phyloP scores from a whole-genome alignment of 768 basidiomycete genomes.

The Hydnomerulius pinastri region DNA sequence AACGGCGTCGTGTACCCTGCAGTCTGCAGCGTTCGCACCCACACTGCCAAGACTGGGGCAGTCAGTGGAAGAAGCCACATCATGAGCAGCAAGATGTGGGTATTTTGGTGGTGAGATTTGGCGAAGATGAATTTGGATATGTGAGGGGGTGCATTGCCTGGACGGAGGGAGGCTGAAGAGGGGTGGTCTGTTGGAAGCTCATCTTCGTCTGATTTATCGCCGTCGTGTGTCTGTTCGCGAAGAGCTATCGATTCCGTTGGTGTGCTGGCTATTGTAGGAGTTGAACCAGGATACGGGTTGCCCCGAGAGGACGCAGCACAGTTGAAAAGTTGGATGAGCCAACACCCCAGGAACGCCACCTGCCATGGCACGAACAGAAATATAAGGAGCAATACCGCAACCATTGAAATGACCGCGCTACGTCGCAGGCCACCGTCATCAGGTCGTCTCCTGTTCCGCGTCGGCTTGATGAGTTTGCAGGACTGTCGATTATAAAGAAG shows the following conservation, averaged over 20 bases:
- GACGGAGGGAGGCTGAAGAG: neutral
- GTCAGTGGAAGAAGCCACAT: constrained; percentile 79
- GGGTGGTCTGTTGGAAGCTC: constrained; percentile 5
- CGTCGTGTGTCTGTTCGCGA: constrained; percentile 1
- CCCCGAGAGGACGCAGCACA: constrained; percentile 43
- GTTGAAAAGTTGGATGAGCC: constrained; percentile 74
- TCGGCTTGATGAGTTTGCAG: neutral
- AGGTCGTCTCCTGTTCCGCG: constrained; percentile 14
- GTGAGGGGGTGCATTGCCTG: neutral
- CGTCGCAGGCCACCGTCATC: constrained; percentile 43
- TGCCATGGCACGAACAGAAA: constrained; percentile 87
- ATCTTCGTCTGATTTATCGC: constrained; percentile 5
- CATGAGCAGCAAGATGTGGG: constrained; percentile 72
- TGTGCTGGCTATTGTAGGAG: constrained; percentile 26
- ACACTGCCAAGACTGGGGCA: constrained; percentile 80
- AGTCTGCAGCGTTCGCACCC: constrained; percentile 83
- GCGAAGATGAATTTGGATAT: constrained; percentile 6
- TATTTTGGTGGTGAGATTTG: constrained; percentile 48
- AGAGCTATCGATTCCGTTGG: constrained; percentile 27
- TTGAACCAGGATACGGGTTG: constrained; percentile 21
- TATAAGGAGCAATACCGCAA: constrained; percentile 62
- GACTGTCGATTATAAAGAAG: neutral
- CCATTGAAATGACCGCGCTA: constrained; percentile 58
- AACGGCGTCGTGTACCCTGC: constrained; percentile 81
- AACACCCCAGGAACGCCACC: constrained; percentile 83